phyloP scores from a whole-genome alignment of 202 grass and related monocot species.

The Carex arenaria region DNA sequence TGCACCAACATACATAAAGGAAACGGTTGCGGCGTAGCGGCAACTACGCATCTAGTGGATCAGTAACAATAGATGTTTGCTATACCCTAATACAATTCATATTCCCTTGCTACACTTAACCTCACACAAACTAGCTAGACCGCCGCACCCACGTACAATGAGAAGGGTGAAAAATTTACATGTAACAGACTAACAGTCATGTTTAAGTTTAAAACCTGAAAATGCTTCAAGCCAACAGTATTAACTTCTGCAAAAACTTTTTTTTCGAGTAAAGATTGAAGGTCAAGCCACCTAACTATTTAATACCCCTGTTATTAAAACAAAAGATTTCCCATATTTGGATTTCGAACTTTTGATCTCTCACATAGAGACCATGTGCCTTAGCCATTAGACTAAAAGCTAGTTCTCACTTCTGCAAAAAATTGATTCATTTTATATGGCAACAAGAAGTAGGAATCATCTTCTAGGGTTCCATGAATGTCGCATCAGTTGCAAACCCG shows the following conservation, averaged over 20 bases:
- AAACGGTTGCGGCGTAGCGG: too few species aligned
- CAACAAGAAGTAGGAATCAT: neutral
- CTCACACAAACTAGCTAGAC: neutral
- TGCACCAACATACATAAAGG: too few species aligned
- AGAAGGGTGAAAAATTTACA: too few species aligned
- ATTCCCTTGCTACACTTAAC: neutral
- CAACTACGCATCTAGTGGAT: too few species aligned
- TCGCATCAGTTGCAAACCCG: neutral
- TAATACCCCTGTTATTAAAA: too few species aligned
- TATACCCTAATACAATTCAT: neutral
- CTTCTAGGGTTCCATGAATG: slow-evolving; percentile 6
- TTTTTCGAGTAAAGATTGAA: too few species aligned
- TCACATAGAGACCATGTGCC: too few species aligned
- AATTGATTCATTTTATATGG: neutral
- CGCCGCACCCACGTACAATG: neutral
- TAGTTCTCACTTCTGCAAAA: neutral
- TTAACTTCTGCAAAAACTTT: neutral
- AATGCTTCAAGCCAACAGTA: slow-evolving; percentile 2
- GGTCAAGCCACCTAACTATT: too few species aligned
- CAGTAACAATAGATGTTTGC: neutral
- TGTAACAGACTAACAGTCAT: neutral
- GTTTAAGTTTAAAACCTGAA: neutral
- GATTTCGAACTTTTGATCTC: too few species aligned
- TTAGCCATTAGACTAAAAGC: too few species aligned
- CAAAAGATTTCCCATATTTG: too few species aligned